Evolutionary conservation across 1,284 basidiomycete genomes (phyloP).

Genomic region (Laetiporus sulphureus): DNA sequence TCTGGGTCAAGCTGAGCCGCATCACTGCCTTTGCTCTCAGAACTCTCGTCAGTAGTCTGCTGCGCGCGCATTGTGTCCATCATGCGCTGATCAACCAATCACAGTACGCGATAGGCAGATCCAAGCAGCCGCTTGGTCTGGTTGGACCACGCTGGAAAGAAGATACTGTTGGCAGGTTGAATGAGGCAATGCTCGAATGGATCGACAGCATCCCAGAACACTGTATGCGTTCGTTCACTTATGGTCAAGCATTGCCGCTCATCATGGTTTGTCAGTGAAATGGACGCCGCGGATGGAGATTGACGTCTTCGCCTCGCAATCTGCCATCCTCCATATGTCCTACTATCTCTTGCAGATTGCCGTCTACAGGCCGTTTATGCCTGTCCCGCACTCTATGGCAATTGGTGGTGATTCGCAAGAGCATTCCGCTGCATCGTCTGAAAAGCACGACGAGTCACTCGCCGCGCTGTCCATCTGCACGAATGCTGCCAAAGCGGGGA

Average conservation of each 20-base stretch:
- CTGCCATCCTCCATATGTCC: constrained; percentile 57
- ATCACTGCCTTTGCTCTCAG: constrained; percentile 66
- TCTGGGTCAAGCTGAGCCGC: constrained; percentile 62
- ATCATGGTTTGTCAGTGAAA: constrained; percentile 36
- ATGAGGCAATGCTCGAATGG: constrained; percentile 70
- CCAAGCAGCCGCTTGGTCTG: constrained; percentile 42
- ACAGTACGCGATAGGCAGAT: constrained; percentile 73
- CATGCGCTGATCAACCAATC: neutral
- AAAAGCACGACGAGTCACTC: constrained; percentile 27
- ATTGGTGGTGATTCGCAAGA: constrained; percentile 12
- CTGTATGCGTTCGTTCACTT: constrained; percentile 35
- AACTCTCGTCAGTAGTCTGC: constrained; percentile 48
- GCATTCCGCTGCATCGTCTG: constrained; percentile 7
- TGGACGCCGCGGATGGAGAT: constrained; percentile 62
- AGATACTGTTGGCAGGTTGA: constrained; percentile 65
- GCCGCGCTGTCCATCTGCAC: constrained; percentile 60
- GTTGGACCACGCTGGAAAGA: constrained; percentile 49
- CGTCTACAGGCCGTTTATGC: constrained; percentile 73
- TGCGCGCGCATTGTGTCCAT: neutral
- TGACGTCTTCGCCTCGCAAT: constrained; percentile 52
- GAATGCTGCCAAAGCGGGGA: constrained; percentile 57
- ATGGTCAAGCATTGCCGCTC: neutral
- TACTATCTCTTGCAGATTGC: constrained; percentile 71
- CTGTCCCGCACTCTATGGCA: constrained; percentile 21
- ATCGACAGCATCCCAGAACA: constrained; percentile 62